Base-by-base conservation (phyloP, 1,139 yeast species). In the Saccharomyces pastorianus region DNA sequence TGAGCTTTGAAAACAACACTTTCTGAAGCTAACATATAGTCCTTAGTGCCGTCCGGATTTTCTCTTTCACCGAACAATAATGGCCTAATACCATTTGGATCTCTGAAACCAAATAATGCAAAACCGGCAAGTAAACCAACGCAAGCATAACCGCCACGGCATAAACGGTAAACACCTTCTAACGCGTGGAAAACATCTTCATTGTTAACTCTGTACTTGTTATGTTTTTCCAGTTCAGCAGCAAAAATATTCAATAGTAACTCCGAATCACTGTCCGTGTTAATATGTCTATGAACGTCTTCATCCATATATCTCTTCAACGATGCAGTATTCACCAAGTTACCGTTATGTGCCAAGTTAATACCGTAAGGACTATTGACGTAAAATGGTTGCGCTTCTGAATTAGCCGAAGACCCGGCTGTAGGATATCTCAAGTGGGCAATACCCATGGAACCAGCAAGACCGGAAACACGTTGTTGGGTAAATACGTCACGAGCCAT, bases 401-500 rank as follows among this genome's bases (percentile, higher is more conserved):
- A 84, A 58, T 91, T 93, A 53, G 98, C 95, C 64, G 89, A 83
- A 7, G 96, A 87, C n/a, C 99, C 99, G 42, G 99, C 98, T 38
- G 99, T 93, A 50, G 99, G 99, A 68, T 93, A 93, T 65, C 99
- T 81, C 67, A 93, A 76, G 70, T 93, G 99, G 42, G 93, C 91
- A 60, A 93, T 81, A 57, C 99, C 99, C 95, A 91, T 88, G 69
- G 86, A 88, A 32, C 99, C 99, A 52, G 85, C 83, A 54, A 95
- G 77, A 51, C 88, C 88, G 53, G 75, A 69, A 82, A 93, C 82
- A 67, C 97, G 80, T 51, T 76, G 75, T 68, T 84, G 88, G 51
- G 96, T 90, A 80, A 93, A 93, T 41, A 93, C 98, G 67, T 93
- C 99, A 65, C 96, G 81, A 55, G 96, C 98, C 97, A 95, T 89